Evolutionary conservation across 176 grass and related monocot species (phyloP), one percentile per base, ranked within the genome.

Genomic region (Eleusine coracana): DNA sequence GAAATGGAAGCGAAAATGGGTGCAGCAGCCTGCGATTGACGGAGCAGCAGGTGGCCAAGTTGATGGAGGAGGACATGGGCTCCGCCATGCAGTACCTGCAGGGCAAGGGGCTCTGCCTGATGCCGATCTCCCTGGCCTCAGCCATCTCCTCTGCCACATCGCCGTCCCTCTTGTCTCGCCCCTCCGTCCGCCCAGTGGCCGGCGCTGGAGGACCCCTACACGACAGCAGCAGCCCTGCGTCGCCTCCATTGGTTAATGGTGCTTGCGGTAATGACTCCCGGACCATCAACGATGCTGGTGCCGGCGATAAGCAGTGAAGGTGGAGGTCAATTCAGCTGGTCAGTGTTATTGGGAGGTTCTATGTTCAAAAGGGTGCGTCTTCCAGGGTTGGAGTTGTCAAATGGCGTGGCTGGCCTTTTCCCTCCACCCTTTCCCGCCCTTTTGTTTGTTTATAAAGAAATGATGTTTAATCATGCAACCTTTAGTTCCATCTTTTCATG

Each of bases 61-160:
- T 98, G 70, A 98, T 98, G 90, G 95, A 95, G 75, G 95, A 93
- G 78, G 92, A 98, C 85, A 95, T 93, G 95, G 92, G 95, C 31
- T 93, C 86, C 0, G 95, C 95, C 39, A 98, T 98, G 95, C 95
- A 98, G 73, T 98, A 98, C 82, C 92, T 98, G 40, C 95, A 98
- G 76, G 92, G 95, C 21, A 98, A 98, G 82, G 92, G 92, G 36
- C 95, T 98, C 56, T 98, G 95, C 82, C 84, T 98, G 63, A 98
- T 98, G 90, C 95, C 95, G 5, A 86, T 98, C 75, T 98, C 95
- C 73, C 88, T 98, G 0, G 95, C 95, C 48, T 93, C 95, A 0
- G 90, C 89, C 81, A 93, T 98, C 81, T 94, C 95, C 66, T 91
- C 92, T 1, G 75, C 90, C 63, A 86, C 95, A 27, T 84, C 92